Evolutionary conservation across 129 eudicot genomes (phyloP).

Genomic region (Erigeron canadensis): DNA sequence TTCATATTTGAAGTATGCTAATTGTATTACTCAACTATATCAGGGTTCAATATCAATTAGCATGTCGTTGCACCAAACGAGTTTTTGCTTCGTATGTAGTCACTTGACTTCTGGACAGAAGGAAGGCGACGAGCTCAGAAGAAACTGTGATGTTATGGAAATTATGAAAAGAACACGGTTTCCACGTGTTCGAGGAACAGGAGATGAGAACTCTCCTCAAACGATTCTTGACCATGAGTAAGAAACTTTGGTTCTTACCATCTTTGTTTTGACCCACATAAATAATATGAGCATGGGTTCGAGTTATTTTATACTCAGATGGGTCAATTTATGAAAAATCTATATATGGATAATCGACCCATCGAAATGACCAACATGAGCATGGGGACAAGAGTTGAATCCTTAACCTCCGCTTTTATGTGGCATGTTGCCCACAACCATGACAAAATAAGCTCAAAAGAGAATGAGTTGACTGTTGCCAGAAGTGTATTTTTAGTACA

Average conservation of each 20-base stretch:
- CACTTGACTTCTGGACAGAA: conserved; percentile 90
- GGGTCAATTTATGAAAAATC: background rate
- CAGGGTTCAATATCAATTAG: conserved; percentile 92
- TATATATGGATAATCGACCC: no score
- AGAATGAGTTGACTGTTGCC: background rate
- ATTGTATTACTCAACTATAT: conserved; percentile 18
- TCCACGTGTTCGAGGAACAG: conserved; percentile 57
- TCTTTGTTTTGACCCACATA: background rate
- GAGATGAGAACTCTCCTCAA: conserved; percentile 67
- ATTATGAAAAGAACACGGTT: conserved; percentile 83
- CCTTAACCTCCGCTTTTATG: no score
- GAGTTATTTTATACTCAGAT: background rate
- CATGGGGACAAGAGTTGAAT: no score
- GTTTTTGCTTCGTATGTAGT: conserved; percentile 94
- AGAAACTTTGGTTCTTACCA: conserved; percentile 13
- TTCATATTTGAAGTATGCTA: background rate
- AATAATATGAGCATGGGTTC: background rate
- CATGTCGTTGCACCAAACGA: conserved; percentile 87
- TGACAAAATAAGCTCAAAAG: no score
- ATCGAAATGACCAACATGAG: no score
- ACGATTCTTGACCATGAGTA: conserved; percentile 94
- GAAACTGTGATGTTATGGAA: conserved; percentile 87
- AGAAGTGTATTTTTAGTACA: background rate
- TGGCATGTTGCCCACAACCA: no score
- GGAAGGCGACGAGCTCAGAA: conserved; percentile 85